These are phyloP conservation scores for Balakata baccata DNA, from an alignment of 345 rosid species.

Conservation along the genomic window DNA sequence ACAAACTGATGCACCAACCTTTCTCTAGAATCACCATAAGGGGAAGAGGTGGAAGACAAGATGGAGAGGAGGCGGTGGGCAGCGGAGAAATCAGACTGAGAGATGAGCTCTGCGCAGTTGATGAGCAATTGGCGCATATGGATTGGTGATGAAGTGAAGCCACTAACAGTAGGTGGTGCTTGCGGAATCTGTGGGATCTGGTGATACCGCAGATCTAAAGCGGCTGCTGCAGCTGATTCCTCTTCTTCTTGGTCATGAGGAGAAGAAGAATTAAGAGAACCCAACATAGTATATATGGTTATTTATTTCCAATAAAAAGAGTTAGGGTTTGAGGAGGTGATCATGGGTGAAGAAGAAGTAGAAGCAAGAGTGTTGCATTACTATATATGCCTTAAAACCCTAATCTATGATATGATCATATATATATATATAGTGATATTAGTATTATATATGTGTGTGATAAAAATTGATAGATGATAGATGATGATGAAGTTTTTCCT, in stretches of 20 bases:
- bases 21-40: conserved; percentile 77
- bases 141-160: conserved; percentile 29
- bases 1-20: conserved; percentile 66
- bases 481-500: conserved; percentile 9
- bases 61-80: conserved; percentile 63
- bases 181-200: conserved; percentile 1
- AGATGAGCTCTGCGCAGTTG: conserved; percentile 61
- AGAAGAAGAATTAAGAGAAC: conserved; percentile 27
- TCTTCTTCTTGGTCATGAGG: conserved; percentile 34
- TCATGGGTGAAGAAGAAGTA: background rate
- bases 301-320: too few relatives aligned
- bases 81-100: conserved; percentile 66
- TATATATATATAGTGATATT: background rate
- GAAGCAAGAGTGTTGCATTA: background rate
- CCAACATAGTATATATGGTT: background rate
- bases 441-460: background rate
- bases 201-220: conserved; percentile 39
- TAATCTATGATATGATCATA: background rate
- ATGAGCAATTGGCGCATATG: conserved; percentile 71
- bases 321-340: background rate
- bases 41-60: conserved; percentile 56
- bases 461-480: conserved; percentile 9
- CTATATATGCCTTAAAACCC: background rate
- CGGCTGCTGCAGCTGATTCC: conserved; percentile 7
- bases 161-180: background rate